Evolutionary conservation across 306 rosid species (phyloP), one percentile per base, ranked within the genome.

Genomic region (Rosa rugosa): DNA sequence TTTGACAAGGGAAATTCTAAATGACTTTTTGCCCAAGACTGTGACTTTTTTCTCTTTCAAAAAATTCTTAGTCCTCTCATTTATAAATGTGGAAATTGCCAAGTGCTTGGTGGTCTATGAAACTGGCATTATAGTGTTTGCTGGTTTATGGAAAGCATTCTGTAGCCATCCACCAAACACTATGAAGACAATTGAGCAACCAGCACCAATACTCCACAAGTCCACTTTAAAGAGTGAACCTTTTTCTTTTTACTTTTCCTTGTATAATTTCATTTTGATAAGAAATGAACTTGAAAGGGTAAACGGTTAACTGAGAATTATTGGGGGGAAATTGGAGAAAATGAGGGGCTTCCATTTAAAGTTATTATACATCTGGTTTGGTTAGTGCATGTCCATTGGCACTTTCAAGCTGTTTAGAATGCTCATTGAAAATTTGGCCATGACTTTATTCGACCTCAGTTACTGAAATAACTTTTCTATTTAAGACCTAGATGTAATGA

Each of bases 401-500:
- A 62, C 68, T 0, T 62, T 12, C 68, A 27, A 25, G 68, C 66
- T 11, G 17, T 10, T 23, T 27, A 25, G 27, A 23, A 23, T 11
- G 36, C 38, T 25, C 38, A 3, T 23, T 60, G 16, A 23, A 60
- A 60, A 23, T 60, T 36, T 36, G 38, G 45, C 45, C 70, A 34
- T 36, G 7, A 47, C 27, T 42, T 73, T 63, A 17, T 31, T 18
- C 47, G 18, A 27, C 62, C 63, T 18, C 34, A 13, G 12, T 17
- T 59, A 25, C 5, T 57, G 51, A 75, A 14, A 16, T 20, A 45
- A 12, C 14, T 74, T 54, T 41, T 34, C 22, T 75, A 36, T 5
- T 31, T 18, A 4, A 69, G 71, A 65, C 12, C 73, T 72, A 71
- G 12, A 49, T 45, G 44, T 46, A 40, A 76, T 78, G 75, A 72